A percentile compares a stretch with the other conserved stretches of the same genome.
Evolutionary conservation across 257 asterid genomes (phyloP).

Genomic region (Buddleja alternifolia): DNA sequence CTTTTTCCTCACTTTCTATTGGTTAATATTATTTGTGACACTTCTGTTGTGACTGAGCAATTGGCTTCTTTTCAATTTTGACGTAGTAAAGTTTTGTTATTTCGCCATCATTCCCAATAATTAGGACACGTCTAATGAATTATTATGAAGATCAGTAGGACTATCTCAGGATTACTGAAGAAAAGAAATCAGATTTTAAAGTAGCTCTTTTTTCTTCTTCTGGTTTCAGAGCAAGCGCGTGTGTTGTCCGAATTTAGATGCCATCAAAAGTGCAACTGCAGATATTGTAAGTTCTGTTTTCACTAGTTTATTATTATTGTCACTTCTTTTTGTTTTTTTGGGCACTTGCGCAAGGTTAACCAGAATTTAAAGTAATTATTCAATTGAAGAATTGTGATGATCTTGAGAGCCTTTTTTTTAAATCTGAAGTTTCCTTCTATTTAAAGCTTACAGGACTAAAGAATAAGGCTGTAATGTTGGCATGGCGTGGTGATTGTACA

Average conservation of each 20-base stretch:
- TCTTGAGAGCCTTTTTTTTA: not conserved
- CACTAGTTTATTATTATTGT: too few relatives aligned
- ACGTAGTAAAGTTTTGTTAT: not conserved
- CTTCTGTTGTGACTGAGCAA: too few relatives aligned
- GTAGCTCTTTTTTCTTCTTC: constrained; percentile 18
- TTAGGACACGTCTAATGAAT: not conserved
- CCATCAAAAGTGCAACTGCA: constrained; percentile 88
- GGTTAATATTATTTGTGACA: too few relatives aligned
- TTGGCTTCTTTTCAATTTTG: too few relatives aligned
- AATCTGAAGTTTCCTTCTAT: constrained; percentile 29
- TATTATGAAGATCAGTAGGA: not conserved
- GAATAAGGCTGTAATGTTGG: constrained; percentile 67
- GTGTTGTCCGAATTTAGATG: constrained; percentile 87
- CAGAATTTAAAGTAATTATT: too few relatives aligned
- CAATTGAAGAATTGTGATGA: too few relatives aligned
- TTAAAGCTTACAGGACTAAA: constrained; percentile 80
- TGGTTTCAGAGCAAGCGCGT: constrained; percentile 83
- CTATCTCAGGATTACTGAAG: not conserved
- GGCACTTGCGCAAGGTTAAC: too few relatives aligned
- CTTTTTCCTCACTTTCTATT: not conserved
- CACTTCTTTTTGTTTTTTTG: too few relatives aligned
- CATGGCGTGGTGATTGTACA: constrained; percentile 61
- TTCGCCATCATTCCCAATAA: not conserved
- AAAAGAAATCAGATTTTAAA: constrained; percentile 6
- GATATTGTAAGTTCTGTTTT: constrained; percentile 72